phyloP scores from a whole-genome alignment of 2,329 filamentous ascomycete genomes.

The Microdochium bolleyi region DNA sequence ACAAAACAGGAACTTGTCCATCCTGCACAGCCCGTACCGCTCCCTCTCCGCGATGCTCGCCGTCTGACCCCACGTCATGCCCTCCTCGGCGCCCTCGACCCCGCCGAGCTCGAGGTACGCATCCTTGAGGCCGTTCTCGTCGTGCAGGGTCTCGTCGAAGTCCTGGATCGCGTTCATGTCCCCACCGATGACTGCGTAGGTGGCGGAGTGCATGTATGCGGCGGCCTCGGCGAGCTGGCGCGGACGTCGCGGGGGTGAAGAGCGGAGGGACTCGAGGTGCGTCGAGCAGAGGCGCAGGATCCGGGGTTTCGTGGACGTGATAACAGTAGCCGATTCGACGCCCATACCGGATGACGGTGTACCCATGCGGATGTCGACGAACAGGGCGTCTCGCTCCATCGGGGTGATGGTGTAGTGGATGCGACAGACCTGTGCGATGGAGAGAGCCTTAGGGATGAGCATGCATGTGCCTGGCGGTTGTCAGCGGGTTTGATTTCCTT shows the following conservation, averaged over 20 bases:
- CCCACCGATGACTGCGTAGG: not conserved
- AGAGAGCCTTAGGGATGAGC: not conserved
- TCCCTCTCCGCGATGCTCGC: not conserved
- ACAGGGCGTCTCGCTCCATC: not conserved
- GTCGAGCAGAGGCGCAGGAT: not conserved
- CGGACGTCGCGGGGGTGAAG: not conserved
- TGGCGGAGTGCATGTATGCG: not conserved
- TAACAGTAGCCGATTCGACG: too few species aligned
- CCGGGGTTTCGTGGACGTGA: not conserved
- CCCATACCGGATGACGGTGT: too few species aligned
- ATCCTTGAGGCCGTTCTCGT: not conserved
- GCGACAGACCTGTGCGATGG: not conserved
- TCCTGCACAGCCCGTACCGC: not conserved
- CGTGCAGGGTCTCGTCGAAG: not conserved
- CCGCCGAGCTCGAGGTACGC: not conserved
- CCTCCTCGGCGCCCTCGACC: not conserved
- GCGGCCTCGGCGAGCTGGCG: not conserved
- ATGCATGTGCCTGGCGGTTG: not conserved
- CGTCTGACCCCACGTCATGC: not conserved
- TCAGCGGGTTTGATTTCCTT: not conserved
- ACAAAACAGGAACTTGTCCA: conserved; percentile 1
- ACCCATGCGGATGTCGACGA: not conserved
- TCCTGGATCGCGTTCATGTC: not conserved
- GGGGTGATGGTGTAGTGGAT: not conserved
- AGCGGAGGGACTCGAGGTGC: conserved; percentile 1